These are phyloP conservation scores for Aspergillaceae sp. DNA, from an alignment of 2,329 filamentous ascomycete species.

Conservation along the genomic window DNA sequence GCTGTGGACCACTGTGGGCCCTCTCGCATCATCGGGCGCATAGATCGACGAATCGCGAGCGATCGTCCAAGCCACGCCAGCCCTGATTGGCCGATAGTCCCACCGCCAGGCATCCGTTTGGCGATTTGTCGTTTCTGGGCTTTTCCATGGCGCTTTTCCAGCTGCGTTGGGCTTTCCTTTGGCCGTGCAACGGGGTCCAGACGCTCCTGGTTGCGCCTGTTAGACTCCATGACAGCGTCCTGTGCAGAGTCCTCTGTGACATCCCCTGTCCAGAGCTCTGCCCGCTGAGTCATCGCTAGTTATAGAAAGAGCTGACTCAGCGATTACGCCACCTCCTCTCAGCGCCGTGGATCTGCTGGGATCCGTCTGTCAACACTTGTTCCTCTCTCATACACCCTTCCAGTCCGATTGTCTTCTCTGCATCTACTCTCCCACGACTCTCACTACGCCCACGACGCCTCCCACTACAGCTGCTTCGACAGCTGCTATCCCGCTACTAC, in stretches of 20 bases:
- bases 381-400: conserved; percentile 6
- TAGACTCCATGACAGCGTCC: neutral
- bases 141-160: too few relatives aligned
- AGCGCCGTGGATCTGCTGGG: neutral
- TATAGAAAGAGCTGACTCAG: neutral
- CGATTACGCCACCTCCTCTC: neutral
- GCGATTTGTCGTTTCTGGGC: neutral
- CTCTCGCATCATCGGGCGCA: neutral
- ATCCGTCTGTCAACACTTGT: neutral
- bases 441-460: too few relatives aligned
- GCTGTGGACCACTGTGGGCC: neutral
- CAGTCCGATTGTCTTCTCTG: neutral
- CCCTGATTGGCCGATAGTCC: too few relatives aligned
- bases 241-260: neutral
- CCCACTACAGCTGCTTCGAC: too few relatives aligned
- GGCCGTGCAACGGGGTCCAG: neutral
- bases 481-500: too few relatives aligned
- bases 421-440: neutral
- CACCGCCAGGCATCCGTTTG: neutral
- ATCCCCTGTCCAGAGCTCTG: neutral
- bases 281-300: neutral
- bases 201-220: neutral
- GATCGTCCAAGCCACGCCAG: neutral
- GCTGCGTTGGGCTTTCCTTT: neutral
- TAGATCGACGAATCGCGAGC: neutral